A percentile compares a stretch with the other conserved stretches of the same genome.
Conservation (phyloP, 2,329 filamentous ascomycete genomes). For the Pseudogymnoascus sp. region DNA sequence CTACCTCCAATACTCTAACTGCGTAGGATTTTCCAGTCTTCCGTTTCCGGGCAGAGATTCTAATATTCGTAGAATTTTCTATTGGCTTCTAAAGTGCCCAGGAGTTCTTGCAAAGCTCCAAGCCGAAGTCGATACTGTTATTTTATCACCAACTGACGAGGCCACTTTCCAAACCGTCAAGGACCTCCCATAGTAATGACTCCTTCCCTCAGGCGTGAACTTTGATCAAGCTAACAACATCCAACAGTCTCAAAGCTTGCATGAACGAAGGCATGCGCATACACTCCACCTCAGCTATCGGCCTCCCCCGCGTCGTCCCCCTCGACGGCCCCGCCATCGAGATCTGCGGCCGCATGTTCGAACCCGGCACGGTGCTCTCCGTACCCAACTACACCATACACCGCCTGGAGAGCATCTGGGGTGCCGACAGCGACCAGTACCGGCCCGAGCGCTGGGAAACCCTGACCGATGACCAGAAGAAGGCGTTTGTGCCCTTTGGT, state of each 20-base stretch:
- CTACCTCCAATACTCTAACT: slow-evolving; percentile 58
- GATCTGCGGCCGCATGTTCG: slow-evolving; percentile 59
- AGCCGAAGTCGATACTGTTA: slow-evolving; percentile 57
- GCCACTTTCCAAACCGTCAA: slow-evolving; percentile 62
- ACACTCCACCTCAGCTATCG: slow-evolving; percentile 75
- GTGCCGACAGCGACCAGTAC: slow-evolving; percentile 58
- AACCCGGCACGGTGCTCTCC: slow-evolving; percentile 62
- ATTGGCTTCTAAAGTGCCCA: slow-evolving; percentile 59
- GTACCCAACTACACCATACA: slow-evolving; percentile 76
- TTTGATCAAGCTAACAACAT: not conserved
- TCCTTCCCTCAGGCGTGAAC: slow-evolving; percentile 35
- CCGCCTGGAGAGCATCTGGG: slow-evolving; percentile 64
- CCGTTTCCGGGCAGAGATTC: not conserved
- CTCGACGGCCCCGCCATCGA: slow-evolving; percentile 49
- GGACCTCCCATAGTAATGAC: slow-evolving; percentile 63
- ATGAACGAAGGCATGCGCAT: slow-evolving; percentile 77
- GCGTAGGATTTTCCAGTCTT: not conserved
- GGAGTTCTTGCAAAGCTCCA: slow-evolving; percentile 63
- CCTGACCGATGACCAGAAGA: slow-evolving; percentile 56
- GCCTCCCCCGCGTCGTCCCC: slow-evolving; percentile 64
- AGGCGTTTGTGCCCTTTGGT: slow-evolving; percentile 66
- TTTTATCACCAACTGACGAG: slow-evolving; percentile 51
- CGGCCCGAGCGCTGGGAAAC: slow-evolving; percentile 60
- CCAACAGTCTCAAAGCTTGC: not conserved
- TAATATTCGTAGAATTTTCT: slow-evolving; percentile 63